phyloP scores from a whole-genome alignment of 2,329 filamentous ascomycete species.

The Aspergillus fructus region DNA sequence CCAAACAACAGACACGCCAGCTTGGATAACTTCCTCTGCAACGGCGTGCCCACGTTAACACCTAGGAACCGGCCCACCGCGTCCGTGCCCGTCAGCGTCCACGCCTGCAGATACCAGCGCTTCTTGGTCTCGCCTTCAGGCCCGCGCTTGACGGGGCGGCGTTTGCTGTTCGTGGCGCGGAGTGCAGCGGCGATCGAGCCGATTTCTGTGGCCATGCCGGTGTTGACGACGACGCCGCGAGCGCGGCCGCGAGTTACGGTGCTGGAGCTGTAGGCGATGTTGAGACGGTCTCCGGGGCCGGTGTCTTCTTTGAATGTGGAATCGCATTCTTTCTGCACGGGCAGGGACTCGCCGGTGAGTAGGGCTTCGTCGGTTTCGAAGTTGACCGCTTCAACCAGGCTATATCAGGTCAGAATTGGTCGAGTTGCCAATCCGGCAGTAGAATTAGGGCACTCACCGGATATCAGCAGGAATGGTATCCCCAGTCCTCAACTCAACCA shows the following conservation, averaged over 20 bases:
- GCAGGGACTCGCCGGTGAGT: constrained; percentile 62
- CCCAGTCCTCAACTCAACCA: constrained; percentile 56
- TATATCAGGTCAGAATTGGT: constrained; percentile 33
- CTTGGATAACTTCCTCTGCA: constrained; percentile 68
- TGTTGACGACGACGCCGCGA: constrained; percentile 59
- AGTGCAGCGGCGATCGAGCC: constrained; percentile 65
- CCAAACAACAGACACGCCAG: constrained; percentile 66
- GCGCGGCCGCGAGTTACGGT: constrained; percentile 63
- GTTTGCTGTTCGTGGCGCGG: constrained; percentile 57
- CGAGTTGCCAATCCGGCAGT: no score
- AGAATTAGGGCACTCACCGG: constrained; percentile 38
- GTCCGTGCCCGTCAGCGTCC: constrained; percentile 55
- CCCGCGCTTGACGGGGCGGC: constrained; percentile 53
- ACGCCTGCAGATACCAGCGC: constrained; percentile 54
- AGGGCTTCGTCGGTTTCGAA: constrained; percentile 71
- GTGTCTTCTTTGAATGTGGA: constrained; percentile 50
- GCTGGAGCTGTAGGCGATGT: constrained; percentile 62
- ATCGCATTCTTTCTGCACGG: constrained; percentile 56
- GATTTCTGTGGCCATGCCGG: constrained; percentile 63
- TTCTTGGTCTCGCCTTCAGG: constrained; percentile 51
- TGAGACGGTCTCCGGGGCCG: constrained; percentile 60
- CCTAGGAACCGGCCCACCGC: constrained; percentile 64
- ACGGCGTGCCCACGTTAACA: constrained; percentile 66
- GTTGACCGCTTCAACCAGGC: constrained; percentile 63
- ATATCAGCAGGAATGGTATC: constrained; percentile 64